Base-by-base conservation (phyloP, 805 yeast genomes). In the Teunomyces panamensis region DNA sequence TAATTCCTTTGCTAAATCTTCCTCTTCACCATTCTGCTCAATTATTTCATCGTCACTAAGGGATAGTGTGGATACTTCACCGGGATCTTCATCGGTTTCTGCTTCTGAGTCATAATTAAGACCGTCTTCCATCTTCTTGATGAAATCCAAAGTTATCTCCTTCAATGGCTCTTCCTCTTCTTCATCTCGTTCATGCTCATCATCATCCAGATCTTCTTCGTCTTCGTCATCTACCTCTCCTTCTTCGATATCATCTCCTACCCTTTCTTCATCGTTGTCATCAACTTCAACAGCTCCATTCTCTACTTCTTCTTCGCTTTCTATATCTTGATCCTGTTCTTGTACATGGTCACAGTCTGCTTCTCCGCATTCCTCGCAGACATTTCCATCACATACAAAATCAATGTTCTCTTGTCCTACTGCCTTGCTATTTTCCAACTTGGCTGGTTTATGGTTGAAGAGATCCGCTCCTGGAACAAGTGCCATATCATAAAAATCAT, bases 381-480 rank as follows among this genome's bases (percentile, higher is more conserved):
- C 57, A 16, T 55, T 56, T 3, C 63, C 65, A 50, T 64, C 68
- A 57, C 70, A 65, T 24, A 65, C 86, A 59, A 89, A 88, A 64
- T 83, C 85, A 8, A 84, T 89, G 55, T 79, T 74, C 51, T 87
- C 90, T 5, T 67, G 58, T 1, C 50, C 56, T 17, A 53, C 47
- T 2, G 58, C 42, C 14, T 50, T 52, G 1, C 43, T 50, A 4
- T 46, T 50, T 5, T 49, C 48, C 5, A 54, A 17, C 5, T 46
- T 30, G 64, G 81, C 75, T 5, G 74, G 63, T 36, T 69, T 62
- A 59, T 90, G 97, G 55, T 91, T 91, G 67, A 90, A 89, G 30
- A 92, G 68, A 65, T 91, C 96, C 0, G 97, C 97, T 11, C 90
- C 88, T 0, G 97, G 97, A 20, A 91, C 96, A 43, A 92, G 68